Conservation (phyloP, 2,329 filamentous ascomycete species). For the Pyrenochaeta sp. region DNA sequence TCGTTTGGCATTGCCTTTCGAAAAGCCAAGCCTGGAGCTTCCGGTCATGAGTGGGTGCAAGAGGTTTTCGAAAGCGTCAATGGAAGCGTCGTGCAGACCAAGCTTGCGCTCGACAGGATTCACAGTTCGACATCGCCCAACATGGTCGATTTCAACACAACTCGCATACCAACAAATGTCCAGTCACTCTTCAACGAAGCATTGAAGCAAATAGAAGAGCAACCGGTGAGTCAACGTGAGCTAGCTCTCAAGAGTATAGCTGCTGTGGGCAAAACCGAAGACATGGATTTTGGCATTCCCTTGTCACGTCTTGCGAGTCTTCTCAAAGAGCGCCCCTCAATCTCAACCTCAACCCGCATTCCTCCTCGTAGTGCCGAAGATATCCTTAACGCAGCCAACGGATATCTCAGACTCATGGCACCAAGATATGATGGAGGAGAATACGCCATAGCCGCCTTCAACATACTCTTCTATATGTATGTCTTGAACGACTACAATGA, state of each 20-base stretch:
- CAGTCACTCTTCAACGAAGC: slow-evolving; percentile 5
- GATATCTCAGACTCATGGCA: slow-evolving; percentile 7
- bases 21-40: background rate
- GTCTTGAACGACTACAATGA: slow-evolving; percentile 14
- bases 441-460: slow-evolving; percentile 2
- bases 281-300: background rate
- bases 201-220: slow-evolving; percentile 1
- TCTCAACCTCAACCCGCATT: background rate
- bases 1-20: slow-evolving; percentile 12
- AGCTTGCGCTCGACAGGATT: slow-evolving; percentile 17
- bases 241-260: slow-evolving; percentile 10
- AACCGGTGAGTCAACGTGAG: background rate
- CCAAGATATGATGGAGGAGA: slow-evolving; percentile 1
- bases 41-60: slow-evolving; percentile 9
- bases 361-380: slow-evolving; percentile 9
- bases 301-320: slow-evolving; percentile 6
- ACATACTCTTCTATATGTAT: slow-evolving; percentile 5
- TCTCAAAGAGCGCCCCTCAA: slow-evolving; percentile 3
- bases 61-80: slow-evolving; percentile 3
- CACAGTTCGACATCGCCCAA: slow-evolving; percentile 8
- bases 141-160: slow-evolving; percentile 2
- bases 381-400: slow-evolving; percentile 1
- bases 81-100: slow-evolving; percentile 9
- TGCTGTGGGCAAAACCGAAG: slow-evolving; percentile 5
- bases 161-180: slow-evolving; percentile 7